Percentiles rank a stretch among this genome's conserved stretches.
phyloP scores from a whole-genome alignment of 768 basidiomycete species.

The Boletus reticulatus region DNA sequence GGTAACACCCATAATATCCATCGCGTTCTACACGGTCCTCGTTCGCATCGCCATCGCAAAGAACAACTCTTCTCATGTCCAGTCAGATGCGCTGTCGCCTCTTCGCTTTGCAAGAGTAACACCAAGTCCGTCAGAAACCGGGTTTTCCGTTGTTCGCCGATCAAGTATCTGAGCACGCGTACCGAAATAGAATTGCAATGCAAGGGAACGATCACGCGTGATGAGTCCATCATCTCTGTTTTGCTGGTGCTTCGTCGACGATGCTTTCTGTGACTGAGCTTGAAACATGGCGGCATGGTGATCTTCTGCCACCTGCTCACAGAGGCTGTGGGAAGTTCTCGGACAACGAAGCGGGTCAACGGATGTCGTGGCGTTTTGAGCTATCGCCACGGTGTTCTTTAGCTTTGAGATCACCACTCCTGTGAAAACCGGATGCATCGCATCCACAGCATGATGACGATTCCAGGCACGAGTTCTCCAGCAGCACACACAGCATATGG shows the following conservation, averaged over 20 bases:
- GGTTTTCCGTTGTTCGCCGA: constrained; percentile 1
- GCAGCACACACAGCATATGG: too few relatives aligned
- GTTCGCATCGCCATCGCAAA: constrained; percentile 20
- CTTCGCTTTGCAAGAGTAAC: constrained; percentile 12
- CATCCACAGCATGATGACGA: too few relatives aligned
- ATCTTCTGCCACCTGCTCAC: neutral
- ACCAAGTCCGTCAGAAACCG: constrained; percentile 5
- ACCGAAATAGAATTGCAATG: neutral
- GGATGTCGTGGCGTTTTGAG: too few relatives aligned
- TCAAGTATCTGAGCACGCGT: constrained; percentile 12
- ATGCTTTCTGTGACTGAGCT: too few relatives aligned
- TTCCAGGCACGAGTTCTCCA: too few relatives aligned
- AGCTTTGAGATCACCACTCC: too few relatives aligned
- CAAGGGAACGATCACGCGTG: neutral
- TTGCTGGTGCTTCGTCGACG: neutral
- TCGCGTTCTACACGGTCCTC: constrained; percentile 15
- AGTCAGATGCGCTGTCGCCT: constrained; percentile 5
- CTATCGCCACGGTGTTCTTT: too few relatives aligned
- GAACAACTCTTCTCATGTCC: neutral
- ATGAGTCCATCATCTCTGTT: neutral
- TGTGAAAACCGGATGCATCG: too few relatives aligned
- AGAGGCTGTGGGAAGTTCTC: neutral
- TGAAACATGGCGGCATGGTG: too few relatives aligned
- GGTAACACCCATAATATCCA: constrained; percentile 22
- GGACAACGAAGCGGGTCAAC: too few relatives aligned